These are phyloP conservation scores for Acmispon strigosus DNA, from an alignment of 306 rosid genomes.

Conservation along the genomic window DNA sequence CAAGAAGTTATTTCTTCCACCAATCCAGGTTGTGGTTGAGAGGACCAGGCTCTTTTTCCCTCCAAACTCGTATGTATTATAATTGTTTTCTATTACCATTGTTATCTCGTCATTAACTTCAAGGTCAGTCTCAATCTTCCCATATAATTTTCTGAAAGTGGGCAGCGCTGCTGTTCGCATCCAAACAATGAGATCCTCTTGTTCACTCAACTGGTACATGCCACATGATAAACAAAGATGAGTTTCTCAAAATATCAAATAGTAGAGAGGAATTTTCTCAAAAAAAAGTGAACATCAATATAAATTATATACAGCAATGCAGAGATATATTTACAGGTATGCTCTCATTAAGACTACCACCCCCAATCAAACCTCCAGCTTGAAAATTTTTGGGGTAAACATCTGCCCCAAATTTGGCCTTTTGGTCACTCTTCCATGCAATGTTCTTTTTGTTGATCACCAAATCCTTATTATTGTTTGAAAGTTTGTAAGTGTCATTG, in stretches of 20 bases:
- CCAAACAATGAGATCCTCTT: constrained; percentile 94
- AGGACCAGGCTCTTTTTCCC: constrained; percentile 73
- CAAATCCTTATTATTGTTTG: constrained; percentile 36
- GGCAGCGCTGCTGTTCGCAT: constrained; percentile 87
- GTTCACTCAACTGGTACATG: constrained; percentile 66
- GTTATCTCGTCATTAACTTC: constrained; percentile 49
- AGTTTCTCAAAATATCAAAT: neutral
- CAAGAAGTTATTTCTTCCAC: constrained; percentile 71
- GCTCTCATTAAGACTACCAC: constrained; percentile 62
- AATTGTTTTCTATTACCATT: constrained; percentile 64
- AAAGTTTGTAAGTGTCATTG: constrained; percentile 70
- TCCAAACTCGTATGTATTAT: constrained; percentile 69
- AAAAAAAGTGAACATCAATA: neutral
- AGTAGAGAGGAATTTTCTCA: neutral
- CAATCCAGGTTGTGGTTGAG: constrained; percentile 91
- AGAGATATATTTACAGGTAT: constrained; percentile 50
- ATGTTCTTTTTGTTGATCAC: constrained; percentile 67
- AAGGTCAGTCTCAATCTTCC: constrained; percentile 68
- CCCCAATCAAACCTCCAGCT: constrained; percentile 55
- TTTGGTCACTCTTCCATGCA: constrained; percentile 77
- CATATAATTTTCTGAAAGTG: constrained; percentile 76
- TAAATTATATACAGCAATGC: neutral
- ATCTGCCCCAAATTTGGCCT: constrained; percentile 55
- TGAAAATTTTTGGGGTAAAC: constrained; percentile 84
- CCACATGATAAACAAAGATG: constrained; percentile 21